These are phyloP conservation scores for Yamadazyma siamensis DNA, from an alignment of 1,139 yeast genomes.

Conservation along the genomic window DNA sequence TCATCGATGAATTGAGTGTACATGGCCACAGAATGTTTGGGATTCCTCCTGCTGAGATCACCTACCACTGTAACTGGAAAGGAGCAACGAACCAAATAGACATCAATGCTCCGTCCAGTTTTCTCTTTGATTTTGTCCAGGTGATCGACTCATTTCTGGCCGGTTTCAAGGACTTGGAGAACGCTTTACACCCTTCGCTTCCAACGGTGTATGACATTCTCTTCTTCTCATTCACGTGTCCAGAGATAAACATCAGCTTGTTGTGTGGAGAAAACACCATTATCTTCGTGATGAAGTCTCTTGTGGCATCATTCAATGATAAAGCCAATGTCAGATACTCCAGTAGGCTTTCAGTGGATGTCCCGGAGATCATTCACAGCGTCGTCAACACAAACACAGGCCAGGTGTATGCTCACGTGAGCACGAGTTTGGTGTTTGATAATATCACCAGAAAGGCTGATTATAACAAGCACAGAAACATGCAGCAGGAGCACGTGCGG, in stretches of 20 bases:
- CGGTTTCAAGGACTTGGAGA: conserved; percentile 72
- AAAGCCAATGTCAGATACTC: conserved; percentile 68
- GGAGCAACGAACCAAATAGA: conserved; percentile 60
- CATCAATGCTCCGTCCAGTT: conserved; percentile 50
- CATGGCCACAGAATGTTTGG: conserved; percentile 95
- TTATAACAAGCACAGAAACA: conserved; percentile 40
- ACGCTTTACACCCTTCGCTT: conserved; percentile 56
- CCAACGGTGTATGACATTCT: conserved; percentile 69
- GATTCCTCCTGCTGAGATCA: conserved; percentile 81
- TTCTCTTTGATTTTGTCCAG: conserved; percentile 44
- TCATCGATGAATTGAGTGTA: conserved; percentile 60
- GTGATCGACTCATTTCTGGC: conserved; percentile 50
- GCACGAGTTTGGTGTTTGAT: conserved; percentile 57
- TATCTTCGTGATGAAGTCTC: conserved; percentile 26
- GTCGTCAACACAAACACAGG: conserved; percentile 21
- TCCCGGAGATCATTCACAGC: conserved; percentile 44
- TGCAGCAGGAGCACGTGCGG: conserved; percentile 65
- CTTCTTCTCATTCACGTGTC: conserved; percentile 49
- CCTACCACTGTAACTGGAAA: conserved; percentile 90
- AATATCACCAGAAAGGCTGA: conserved; percentile 57
- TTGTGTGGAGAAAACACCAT: conserved; percentile 11
- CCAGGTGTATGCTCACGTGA: conserved; percentile 28
- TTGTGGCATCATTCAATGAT: conserved; percentile 59
- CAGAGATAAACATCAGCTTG: conserved; percentile 27
- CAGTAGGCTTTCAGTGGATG: conserved; percentile 44